phyloP scores from a whole-genome alignment of 2,329 filamentous ascomycete species.

The Colletotrichum cordylinicola region DNA sequence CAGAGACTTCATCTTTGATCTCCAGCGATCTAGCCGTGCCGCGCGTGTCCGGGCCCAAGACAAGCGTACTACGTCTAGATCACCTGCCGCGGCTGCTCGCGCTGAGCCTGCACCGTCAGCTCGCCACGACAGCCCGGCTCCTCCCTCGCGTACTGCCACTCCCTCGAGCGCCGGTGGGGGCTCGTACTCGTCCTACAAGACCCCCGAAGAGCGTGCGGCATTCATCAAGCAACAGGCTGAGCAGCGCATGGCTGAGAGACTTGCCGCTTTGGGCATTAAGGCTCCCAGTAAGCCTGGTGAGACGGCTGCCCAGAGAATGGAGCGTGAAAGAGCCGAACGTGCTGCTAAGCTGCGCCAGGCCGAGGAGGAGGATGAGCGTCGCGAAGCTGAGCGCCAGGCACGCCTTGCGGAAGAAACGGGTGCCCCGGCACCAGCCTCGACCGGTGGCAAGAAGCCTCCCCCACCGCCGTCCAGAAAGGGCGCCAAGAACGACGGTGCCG shows the following conservation, averaged over 20 bases:
- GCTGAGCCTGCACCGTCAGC: constrained; percentile 49
- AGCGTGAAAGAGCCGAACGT: constrained; percentile 86
- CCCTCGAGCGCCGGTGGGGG: constrained; percentile 59
- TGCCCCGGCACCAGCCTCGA: constrained; percentile 59
- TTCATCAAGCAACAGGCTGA: constrained; percentile 98
- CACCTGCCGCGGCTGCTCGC: constrained; percentile 48
- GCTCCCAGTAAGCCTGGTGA: constrained; percentile 81
- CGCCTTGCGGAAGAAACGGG: constrained; percentile 81
- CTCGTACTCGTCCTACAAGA: constrained; percentile 84
- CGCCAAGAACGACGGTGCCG: constrained; percentile 62
- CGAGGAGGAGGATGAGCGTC: constrained; percentile 90
- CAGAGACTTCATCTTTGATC: constrained; percentile 96
- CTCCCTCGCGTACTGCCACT: constrained; percentile 61
- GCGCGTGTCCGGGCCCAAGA: constrained; percentile 71
- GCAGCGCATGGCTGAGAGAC: constrained; percentile 93
- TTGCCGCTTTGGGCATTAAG: constrained; percentile 92
- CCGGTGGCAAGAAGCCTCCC: constrained; percentile 68
- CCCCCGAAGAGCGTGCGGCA: constrained; percentile 89
- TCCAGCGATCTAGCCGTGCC: constrained; percentile 85
- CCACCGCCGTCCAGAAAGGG: constrained; percentile 83
- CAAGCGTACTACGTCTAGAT: constrained; percentile 47
- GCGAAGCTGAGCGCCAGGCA: constrained; percentile 86
- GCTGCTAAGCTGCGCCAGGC: constrained; percentile 88
- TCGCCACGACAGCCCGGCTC: constrained; percentile 53
- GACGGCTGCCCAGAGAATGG: constrained; percentile 80